These are phyloP conservation scores for Primulina eburnea DNA, from an alignment of 257 asterid genomes.

Conservation along the genomic window DNA sequence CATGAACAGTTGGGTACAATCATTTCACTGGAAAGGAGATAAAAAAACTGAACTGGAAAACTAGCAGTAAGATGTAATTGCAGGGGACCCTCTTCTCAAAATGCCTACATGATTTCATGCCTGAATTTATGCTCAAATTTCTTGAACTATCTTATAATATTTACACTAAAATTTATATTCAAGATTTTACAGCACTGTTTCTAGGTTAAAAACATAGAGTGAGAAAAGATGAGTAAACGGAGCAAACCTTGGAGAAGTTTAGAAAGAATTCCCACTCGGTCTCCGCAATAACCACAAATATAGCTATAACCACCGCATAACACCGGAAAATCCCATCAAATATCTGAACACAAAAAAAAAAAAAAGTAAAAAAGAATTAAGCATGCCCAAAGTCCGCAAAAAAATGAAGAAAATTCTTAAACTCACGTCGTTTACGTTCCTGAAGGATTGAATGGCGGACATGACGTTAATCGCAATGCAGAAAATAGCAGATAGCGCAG, in stretches of 20 bases:
- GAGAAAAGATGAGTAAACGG: background rate
- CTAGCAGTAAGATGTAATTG: background rate
- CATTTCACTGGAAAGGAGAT: background rate
- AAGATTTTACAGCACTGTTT: background rate
- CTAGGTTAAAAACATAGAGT: background rate
- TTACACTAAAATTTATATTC: background rate
- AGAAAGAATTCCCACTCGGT: conserved; percentile 79
- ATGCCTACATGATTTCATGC: background rate
- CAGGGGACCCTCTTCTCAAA: background rate
- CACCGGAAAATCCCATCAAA: conserved; percentile 98
- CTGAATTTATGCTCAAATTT: background rate
- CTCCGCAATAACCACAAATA: conserved; percentile 78
- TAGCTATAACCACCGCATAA: conserved; percentile 73
- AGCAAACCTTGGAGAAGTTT: conserved; percentile 66
- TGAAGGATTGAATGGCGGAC: conserved; percentile 84
- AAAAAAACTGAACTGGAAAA: background rate
- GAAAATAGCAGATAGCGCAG: conserved; percentile 66
- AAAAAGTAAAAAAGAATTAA: background rate
- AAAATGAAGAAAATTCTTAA: background rate
- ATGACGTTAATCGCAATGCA: conserved; percentile 79
- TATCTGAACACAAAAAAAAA: conserved; percentile 33
- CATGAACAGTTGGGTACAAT: background rate
- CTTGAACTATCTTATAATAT: background rate
- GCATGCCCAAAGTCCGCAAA: background rate
- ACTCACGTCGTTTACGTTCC: conserved; percentile 67